A percentile compares a stretch with the other conserved stretches of the same genome.
These are phyloP conservation scores for Metschnikowia santaceciliae DNA, from an alignment of 805 yeast species.

Conservation along the genomic window DNA sequence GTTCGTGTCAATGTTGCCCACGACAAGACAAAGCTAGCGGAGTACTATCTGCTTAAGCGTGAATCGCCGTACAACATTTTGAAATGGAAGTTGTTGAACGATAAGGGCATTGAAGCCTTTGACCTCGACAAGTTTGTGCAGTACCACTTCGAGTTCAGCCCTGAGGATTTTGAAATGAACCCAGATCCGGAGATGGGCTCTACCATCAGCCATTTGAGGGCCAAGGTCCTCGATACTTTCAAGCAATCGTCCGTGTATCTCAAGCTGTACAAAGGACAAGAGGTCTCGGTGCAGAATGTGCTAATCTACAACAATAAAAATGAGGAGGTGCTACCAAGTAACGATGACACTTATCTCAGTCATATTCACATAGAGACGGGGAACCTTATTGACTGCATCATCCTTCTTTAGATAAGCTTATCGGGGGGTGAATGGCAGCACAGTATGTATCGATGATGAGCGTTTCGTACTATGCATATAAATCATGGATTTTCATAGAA, in stretches of 20 bases:
- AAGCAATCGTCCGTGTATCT: slow-evolving; percentile 33
- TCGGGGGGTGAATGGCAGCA: background rate
- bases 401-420: slow-evolving; percentile 4
- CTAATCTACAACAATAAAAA: slow-evolving; percentile 27
- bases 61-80: slow-evolving; percentile 24
- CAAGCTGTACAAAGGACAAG: slow-evolving; percentile 11
- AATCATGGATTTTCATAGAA: background rate
- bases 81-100: slow-evolving; percentile 14
- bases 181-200: slow-evolving; percentile 67
- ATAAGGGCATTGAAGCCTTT: slow-evolving; percentile 16
- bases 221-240: slow-evolving; percentile 53
- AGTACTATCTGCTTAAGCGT: slow-evolving; percentile 27
- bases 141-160: slow-evolving; percentile 75
- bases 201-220: slow-evolving; percentile 57
- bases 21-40: slow-evolving; percentile 18
- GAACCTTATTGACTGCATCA: slow-evolving; percentile 29
- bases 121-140: slow-evolving; percentile 29
- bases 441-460: background rate
- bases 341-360: slow-evolving; percentile 31
- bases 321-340: slow-evolving; percentile 20
- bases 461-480: background rate
- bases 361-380: slow-evolving; percentile 42
- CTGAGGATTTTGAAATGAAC: slow-evolving; percentile 66
- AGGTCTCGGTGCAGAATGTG: slow-evolving; percentile 19
- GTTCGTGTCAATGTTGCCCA: slow-evolving; percentile 44